Conservation (phyloP, 768 basidiomycete species). For the Agaricus sinodeliciosus region DNA sequence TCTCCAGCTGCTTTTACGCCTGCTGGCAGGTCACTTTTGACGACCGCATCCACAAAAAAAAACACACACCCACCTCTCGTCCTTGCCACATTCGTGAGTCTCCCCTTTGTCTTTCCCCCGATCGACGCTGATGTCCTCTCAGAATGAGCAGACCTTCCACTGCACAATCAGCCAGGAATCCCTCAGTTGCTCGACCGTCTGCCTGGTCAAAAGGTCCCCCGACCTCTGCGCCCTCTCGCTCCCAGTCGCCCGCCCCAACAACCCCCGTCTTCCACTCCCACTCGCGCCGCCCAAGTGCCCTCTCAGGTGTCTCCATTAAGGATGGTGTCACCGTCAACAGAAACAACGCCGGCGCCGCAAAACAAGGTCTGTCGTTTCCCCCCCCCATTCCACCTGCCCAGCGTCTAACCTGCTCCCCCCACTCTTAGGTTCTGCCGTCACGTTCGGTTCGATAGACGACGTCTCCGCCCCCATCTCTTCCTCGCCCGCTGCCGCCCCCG, state of each 20-base stretch:
- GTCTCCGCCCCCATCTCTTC: constrained; percentile 71
- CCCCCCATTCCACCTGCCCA: constrained; percentile 7
- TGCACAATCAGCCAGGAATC: constrained; percentile 56
- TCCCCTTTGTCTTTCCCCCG: constrained; percentile 8
- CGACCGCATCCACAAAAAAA: constrained; percentile 58
- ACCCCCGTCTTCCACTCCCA: constrained; percentile 51
- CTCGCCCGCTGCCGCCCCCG: constrained; percentile 64
- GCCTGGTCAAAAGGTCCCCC: constrained; percentile 92
- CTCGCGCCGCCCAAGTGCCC: constrained; percentile 72
- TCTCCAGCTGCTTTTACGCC: constrained; percentile 63
- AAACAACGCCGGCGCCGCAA: constrained; percentile 56
- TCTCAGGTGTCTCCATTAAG: constrained; percentile 66
- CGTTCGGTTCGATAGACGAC: constrained; percentile 90
- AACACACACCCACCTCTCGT: constrained; percentile 17
- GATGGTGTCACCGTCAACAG: constrained; percentile 74
- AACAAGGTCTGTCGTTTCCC: constrained; percentile 47
- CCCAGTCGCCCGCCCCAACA: constrained; percentile 69
- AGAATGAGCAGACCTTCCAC: constrained; percentile 95
- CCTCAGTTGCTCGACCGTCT: constrained; percentile 73
- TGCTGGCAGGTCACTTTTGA: constrained; percentile 90
- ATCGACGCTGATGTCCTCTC: constrained; percentile 14
- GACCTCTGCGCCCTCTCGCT: constrained; percentile 57
- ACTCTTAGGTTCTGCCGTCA: constrained; percentile 55
- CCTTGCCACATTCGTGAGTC: constrained; percentile 39
- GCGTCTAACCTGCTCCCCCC: constrained; percentile 11